These are phyloP conservation scores for Solanum habrochaites DNA, from an alignment of 257 asterid species.

Conservation along the genomic window DNA sequence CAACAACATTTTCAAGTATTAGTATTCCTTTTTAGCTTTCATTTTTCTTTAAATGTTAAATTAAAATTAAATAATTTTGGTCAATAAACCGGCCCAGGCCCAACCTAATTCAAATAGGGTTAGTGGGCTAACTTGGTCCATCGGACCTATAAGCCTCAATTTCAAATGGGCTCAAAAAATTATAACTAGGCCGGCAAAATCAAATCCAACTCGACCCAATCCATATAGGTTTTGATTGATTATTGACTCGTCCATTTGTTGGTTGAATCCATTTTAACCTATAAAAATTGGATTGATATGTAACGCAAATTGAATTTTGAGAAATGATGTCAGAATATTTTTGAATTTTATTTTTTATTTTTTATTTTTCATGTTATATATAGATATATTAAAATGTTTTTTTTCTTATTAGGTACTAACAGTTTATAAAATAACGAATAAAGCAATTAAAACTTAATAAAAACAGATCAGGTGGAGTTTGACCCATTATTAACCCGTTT, in stretches of 20 bases:
- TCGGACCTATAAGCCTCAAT: background rate
- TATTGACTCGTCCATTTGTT: background rate
- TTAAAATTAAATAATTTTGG: background rate
- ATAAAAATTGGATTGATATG: no score
- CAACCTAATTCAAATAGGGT: background rate
- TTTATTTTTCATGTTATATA: no score
- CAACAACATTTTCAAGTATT: background rate
- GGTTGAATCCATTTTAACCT: background rate
- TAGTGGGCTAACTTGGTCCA: background rate
- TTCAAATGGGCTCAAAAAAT: background rate
- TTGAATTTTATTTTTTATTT: no score
- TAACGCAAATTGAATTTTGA: background rate
- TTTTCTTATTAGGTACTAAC: background rate
- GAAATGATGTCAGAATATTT: no score
- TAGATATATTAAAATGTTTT: background rate
- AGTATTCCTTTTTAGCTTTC: background rate
- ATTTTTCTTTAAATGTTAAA: background rate
- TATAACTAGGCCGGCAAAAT: background rate
- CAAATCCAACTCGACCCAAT: background rate
- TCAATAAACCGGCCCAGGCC: background rate
- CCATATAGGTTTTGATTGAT: no score
- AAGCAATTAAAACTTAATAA: no score
- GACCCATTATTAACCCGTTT: accelerated
- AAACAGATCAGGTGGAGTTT: accelerated
- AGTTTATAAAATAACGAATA: no score